Conservation (phyloP, 345 rosid genomes). For the Stellera chamaejasme region DNA sequence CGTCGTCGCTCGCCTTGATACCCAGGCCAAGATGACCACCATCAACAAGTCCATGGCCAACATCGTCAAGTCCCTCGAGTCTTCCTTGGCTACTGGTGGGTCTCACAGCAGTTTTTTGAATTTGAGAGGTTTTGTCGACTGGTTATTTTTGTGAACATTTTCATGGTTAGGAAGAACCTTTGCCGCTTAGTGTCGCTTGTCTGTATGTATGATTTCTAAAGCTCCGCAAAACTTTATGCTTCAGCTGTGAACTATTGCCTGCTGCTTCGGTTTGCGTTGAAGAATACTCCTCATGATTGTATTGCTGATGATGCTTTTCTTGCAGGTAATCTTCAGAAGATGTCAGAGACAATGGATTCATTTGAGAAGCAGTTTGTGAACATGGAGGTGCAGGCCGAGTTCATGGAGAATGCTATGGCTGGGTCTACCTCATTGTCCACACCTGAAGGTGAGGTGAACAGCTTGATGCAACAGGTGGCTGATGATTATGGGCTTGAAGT, state of each 20-base stretch:
- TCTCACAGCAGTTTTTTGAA: neutral
- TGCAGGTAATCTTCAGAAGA: slow-evolving; percentile 95
- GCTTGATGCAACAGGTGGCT: slow-evolving; percentile 99
- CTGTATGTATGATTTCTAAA: no score
- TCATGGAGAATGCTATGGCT: slow-evolving; percentile 99
- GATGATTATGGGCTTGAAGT: slow-evolving; percentile 96
- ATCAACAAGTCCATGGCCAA: slow-evolving; percentile 81
- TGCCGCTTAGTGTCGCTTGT: no score
- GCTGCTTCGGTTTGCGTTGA: no score
- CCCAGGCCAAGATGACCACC: slow-evolving; percentile 93
- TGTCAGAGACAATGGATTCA: slow-evolving; percentile 98
- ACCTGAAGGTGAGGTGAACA: slow-evolving; percentile 96
- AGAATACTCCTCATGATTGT: neutral
- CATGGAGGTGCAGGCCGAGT: slow-evolving; percentile 99
- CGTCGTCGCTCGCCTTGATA: slow-evolving; percentile 87
- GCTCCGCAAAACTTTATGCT: no score
- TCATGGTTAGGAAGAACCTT: no score
- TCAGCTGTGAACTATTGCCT: neutral
- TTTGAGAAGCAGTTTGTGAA: slow-evolving; percentile 99
- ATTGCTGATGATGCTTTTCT: neutral
- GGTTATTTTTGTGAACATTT: no score
- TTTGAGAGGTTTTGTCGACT: no score
- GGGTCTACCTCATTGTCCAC: slow-evolving; percentile 96
- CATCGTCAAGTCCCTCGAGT: slow-evolving; percentile 94
- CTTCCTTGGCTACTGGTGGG: slow-evolving; percentile 69